phyloP scores from a whole-genome alignment of 2,329 filamentous ascomycete genomes.

The Beauveria medogensis region DNA sequence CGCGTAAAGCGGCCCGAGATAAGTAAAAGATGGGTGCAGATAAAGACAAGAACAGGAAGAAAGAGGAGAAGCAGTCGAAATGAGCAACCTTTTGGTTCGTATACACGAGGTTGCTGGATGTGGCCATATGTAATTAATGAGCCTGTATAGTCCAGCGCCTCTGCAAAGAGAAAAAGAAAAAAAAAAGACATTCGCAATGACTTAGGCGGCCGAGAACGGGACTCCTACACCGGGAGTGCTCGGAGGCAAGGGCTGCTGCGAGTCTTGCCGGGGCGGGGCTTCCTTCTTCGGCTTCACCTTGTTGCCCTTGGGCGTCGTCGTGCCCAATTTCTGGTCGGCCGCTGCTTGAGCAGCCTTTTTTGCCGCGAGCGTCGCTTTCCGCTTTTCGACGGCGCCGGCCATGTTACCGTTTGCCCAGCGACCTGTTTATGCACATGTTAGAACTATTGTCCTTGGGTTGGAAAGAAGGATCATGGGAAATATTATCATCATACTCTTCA shows the following conservation, averaged over 20 bases:
- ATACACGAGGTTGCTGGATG: neutral
- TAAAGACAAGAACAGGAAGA: neutral
- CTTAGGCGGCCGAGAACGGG: neutral
- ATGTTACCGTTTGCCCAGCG: constrained; percentile 55
- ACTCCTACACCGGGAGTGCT: constrained; percentile 1
- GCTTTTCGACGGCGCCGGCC: constrained; percentile 51
- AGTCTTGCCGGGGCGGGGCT: constrained; percentile 18
- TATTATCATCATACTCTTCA: constrained; percentile 45
- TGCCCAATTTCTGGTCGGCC: constrained; percentile 27
- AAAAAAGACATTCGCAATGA: neutral
- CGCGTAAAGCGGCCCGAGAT: neutral
- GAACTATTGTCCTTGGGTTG: too few species aligned
- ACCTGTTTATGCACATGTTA: constrained; percentile 25
- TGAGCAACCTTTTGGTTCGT: neutral
- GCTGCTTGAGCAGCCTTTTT: constrained; percentile 46
- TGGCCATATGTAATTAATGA: neutral
- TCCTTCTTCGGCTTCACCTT: constrained; percentile 31
- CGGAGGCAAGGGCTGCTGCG: constrained; percentile 6
- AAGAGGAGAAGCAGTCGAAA: neutral
- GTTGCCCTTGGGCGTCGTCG: constrained; percentile 27
- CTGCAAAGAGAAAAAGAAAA: neutral
- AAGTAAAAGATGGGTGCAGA: neutral
- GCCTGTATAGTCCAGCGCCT: neutral
- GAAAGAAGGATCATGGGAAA: neutral
- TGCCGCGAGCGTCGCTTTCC: constrained; percentile 50